A percentile compares a stretch with the other conserved stretches of the same genome.
These are phyloP conservation scores for Xerocomellus intermedius DNA, from an alignment of 768 basidiomycete genomes.

Conservation along the genomic window DNA sequence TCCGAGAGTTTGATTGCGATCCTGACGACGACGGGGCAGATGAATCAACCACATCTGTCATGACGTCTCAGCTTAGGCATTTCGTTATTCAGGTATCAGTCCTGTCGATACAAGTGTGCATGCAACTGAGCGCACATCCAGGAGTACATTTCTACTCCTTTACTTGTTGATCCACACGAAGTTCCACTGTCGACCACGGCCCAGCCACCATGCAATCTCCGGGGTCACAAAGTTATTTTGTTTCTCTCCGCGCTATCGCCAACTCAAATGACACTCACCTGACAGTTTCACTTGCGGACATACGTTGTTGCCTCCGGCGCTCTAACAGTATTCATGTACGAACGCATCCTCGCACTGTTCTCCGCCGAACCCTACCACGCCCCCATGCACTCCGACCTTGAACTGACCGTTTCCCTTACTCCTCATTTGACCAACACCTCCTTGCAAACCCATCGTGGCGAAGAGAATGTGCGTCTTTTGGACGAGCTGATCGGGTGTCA, in stretches of 20 bases:
- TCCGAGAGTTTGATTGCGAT: constrained; percentile 73
- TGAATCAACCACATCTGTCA: constrained; percentile 51
- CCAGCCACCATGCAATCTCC: constrained; percentile 24
- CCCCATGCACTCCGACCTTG: constrained; percentile 39
- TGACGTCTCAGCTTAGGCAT: constrained; percentile 86
- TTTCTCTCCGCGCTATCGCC: not conserved
- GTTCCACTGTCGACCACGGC: constrained; percentile 24
- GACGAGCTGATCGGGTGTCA: constrained; percentile 73
- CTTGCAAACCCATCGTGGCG: constrained; percentile 66
- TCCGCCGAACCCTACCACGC: constrained; percentile 65
- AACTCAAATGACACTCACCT: constrained; percentile 10
- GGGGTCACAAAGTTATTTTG: constrained; percentile 59
- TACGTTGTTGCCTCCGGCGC: constrained; percentile 82
- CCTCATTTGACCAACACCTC: constrained; percentile 94
- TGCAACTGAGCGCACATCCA: constrained; percentile 31
- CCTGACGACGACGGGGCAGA: constrained; percentile 51
- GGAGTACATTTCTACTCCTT: constrained; percentile 82
- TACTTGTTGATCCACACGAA: constrained; percentile 72
- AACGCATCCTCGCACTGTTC: constrained; percentile 85
- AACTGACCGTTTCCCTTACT: constrained; percentile 38
- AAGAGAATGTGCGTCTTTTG: constrained; percentile 72
- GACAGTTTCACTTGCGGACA: constrained; percentile 89
- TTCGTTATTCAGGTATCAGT: constrained; percentile 87
- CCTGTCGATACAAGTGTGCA: constrained; percentile 3
- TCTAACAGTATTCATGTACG: constrained; percentile 76